Base-by-base conservation (phyloP, 192 early-diverging fungal genomes). In the Podila epicladia region DNA sequence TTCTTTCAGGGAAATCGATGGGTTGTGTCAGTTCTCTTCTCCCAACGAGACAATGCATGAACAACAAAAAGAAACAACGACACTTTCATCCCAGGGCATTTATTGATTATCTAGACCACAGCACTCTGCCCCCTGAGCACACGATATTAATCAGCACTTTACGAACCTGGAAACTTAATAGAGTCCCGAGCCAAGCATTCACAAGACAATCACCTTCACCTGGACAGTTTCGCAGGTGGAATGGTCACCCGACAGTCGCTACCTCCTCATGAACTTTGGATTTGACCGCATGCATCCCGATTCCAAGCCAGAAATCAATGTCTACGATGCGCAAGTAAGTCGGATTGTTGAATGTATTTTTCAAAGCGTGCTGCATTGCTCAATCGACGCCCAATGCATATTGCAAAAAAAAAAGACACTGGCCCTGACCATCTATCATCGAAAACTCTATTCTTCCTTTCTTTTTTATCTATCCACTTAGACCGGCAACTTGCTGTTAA, bases 231-330 rank as follows among this genome's bases (percentile, higher is more conserved):
- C 45, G 12, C 19, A 55, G 48, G 35, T 60, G 9, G 49, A 59
- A 59, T 76, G 74, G 74, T 76, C 74, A n/a, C 74, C 74, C 28
- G 55, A 76, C 32, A 76, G 74, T 57, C 58, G 60, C 24, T 70
- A 70, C 29, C 4, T 76, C 12, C 29, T 65, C 7, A 26, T 45
- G 17, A 69, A 70, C 48, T 45, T 76, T 26, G 68, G 68, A 8
- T 65, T 60, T 19, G 62, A 70, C 38, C 2, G 2, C 1, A 3
- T 35, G 1, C 3, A 20, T 19, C 62, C 41, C 3, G 55, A 70
- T 6, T 51, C 12, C 4, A 61, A 41, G 17, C 58, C 41, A 24
- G 50, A 65, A 24, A 7, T 76, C 9, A 32, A 61, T 4, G 28
- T 76, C 24, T 29, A 70, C 4, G 68, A 70, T 20, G 33, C 66